Conservation (phyloP, 768 basidiomycete species). For the Pleurotus platypus region DNA sequence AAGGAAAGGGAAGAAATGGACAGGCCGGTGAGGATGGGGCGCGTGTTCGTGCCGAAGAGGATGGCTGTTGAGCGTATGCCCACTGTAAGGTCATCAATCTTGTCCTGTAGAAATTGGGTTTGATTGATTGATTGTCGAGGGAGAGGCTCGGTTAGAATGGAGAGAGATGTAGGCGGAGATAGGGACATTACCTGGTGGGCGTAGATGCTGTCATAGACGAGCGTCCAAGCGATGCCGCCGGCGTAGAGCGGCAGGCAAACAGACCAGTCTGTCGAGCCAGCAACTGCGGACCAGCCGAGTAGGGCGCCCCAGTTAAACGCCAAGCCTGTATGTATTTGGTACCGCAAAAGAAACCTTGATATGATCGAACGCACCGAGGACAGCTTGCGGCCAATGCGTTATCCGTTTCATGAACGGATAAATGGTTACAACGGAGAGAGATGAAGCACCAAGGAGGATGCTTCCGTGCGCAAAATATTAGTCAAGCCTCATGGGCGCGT, state of each 20-base stretch:
- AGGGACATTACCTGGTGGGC: constrained; percentile 76
- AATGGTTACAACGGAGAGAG: constrained; percentile 78
- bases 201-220: constrained; percentile 97
- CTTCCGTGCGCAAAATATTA: constrained; percentile 32
- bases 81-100: constrained; percentile 79
- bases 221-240: constrained; percentile 88
- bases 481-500: too few relatives aligned
- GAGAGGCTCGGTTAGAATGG: not conserved
- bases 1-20: constrained; percentile 71
- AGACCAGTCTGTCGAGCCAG: constrained; percentile 74
- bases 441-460: constrained; percentile 89
- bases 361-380: constrained; percentile 61
- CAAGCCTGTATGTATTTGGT: constrained; percentile 50
- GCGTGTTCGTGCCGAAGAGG: constrained; percentile 77
- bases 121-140: not conserved
- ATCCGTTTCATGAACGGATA: constrained; percentile 98
- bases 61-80: constrained; percentile 95
- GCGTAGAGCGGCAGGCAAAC: constrained; percentile 87
- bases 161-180: constrained; percentile 3
- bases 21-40: constrained; percentile 71
- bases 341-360: not conserved
- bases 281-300: constrained; percentile 94
- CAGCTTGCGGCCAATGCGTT: constrained; percentile 95
- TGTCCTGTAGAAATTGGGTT: constrained; percentile 56
- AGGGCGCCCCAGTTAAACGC: constrained; percentile 98